Evolutionary conservation across 2,329 filamentous ascomycete genomes (phyloP).

Genomic region (Colletotrichum siamense): DNA sequence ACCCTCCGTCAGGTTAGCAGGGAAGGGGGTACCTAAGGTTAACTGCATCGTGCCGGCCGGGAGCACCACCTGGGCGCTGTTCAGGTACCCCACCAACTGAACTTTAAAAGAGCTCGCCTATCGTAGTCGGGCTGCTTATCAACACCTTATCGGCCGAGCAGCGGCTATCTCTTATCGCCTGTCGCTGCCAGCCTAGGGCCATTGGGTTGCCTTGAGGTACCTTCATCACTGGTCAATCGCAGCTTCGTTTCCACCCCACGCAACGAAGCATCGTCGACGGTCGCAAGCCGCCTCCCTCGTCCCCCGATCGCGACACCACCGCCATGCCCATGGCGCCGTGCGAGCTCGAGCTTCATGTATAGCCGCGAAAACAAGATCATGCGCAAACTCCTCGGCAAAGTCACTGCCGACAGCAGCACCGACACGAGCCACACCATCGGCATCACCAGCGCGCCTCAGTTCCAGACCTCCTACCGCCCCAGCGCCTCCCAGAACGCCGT

Average conservation of each 20-base stretch:
- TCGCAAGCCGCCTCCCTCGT: background rate
- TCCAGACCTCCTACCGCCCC: conserved; percentile 52
- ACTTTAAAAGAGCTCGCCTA: background rate
- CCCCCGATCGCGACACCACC: background rate
- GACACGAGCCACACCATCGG: conserved; percentile 47
- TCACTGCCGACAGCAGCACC: conserved; percentile 49
- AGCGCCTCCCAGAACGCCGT: conserved; percentile 61
- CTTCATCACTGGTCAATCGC: background rate
- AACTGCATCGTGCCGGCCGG: too few relatives aligned
- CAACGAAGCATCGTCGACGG: background rate
- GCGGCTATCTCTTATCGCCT: background rate
- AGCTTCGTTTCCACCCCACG: background rate
- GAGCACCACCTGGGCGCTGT: too few relatives aligned
- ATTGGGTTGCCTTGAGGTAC: background rate
- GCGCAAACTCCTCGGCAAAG: conserved; percentile 65
- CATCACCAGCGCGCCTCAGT: conserved; percentile 50
- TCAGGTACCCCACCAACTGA: too few relatives aligned
- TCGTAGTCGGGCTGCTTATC: background rate
- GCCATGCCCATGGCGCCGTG: conserved; percentile 36
- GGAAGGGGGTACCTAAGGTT: background rate
- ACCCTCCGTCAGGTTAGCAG: background rate
- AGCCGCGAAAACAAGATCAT: conserved; percentile 62
- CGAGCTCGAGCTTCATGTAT: conserved; percentile 46
- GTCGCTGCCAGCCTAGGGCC: background rate
- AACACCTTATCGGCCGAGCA: background rate